These are phyloP conservation scores for Aspergillus avenaceus DNA, from an alignment of 495 filamentous ascomycete genomes.

Conservation along the genomic window DNA sequence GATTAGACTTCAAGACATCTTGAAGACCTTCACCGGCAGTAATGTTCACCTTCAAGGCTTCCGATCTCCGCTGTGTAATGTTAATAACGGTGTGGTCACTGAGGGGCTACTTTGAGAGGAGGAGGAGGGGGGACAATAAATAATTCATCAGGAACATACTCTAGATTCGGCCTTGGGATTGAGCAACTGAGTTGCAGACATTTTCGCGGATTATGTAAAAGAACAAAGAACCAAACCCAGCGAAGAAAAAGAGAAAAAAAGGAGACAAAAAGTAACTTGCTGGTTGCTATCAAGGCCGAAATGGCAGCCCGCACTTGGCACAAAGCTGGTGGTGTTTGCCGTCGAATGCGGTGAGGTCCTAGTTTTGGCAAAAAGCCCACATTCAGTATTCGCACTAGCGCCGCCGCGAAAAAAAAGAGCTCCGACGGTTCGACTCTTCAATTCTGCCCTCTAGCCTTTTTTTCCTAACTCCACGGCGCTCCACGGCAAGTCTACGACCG, in stretches of 20 bases:
- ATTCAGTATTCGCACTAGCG: conserved; percentile 44
- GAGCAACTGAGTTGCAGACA: conserved; percentile 84
- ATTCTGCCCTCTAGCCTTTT: conserved; percentile 30
- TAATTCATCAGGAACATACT: conserved; percentile 46
- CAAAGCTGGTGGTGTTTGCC: conserved; percentile 24
- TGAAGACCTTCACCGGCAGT: conserved; percentile 90
- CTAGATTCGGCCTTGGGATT: conserved; percentile 98
- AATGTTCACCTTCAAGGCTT: conserved; percentile 96
- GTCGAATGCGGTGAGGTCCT: conserved; percentile 36
- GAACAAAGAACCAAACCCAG: conserved; percentile 21
- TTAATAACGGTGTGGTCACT: conserved; percentile 35
- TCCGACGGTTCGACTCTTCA: conserved; percentile 37
- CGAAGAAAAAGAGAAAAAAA: conserved; percentile 16
- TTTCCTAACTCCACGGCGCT: conserved; percentile 29
- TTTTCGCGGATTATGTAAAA: conserved; percentile 30
- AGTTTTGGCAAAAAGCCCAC: conserved; percentile 46
- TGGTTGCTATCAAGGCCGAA: conserved; percentile 54
- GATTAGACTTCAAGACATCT: conserved; percentile 94
- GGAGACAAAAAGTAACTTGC: conserved; percentile 18
- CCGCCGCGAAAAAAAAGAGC: conserved; percentile 44
- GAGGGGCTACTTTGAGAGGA: conserved; percentile 22
- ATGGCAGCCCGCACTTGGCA: conserved; percentile 27
- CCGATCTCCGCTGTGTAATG: conserved; percentile 74
- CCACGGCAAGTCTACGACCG: conserved; percentile 20
- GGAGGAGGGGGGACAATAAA: conserved; percentile 8